These are phyloP conservation scores for Baudoinia panamericana DNA, from an alignment of 495 filamentous ascomycete species.

Conservation along the genomic window DNA sequence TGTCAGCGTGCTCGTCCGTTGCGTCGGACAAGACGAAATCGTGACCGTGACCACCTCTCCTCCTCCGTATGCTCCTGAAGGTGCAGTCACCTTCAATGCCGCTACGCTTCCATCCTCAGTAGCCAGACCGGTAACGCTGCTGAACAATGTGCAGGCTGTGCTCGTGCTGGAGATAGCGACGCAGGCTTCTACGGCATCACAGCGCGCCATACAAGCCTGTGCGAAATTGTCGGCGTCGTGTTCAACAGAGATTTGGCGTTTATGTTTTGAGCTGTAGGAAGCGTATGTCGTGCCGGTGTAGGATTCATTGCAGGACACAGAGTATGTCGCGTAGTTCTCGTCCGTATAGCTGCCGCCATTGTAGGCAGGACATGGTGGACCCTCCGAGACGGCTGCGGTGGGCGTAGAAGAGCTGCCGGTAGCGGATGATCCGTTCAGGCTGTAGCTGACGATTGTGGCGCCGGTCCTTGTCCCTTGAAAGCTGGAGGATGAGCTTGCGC, in stretches of 20 bases:
- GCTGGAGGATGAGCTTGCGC: no score
- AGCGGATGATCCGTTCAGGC: not conserved
- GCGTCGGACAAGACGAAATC: no score
- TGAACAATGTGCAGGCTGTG: conserved; percentile 1
- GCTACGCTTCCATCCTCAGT: no score
- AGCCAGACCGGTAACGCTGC: not conserved
- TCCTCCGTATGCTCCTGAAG: no score
- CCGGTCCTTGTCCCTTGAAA: not conserved
- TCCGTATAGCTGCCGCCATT: conserved; percentile 11
- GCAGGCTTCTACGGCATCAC: not conserved
- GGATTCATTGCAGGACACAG: conserved; percentile 6
- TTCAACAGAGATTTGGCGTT: not conserved
- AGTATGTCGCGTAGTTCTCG: conserved; percentile 1
- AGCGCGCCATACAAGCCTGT: not conserved
- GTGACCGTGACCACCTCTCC: no score
- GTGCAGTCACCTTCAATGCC: no score
- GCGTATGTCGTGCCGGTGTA: conserved; percentile 16
- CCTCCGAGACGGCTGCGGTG: not conserved
- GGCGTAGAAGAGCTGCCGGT: not conserved
- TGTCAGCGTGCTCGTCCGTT: no score
- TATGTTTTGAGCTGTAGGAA: conserved; percentile 1
- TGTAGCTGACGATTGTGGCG: not conserved
- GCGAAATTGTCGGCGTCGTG: not conserved
- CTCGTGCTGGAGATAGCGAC: not conserved
- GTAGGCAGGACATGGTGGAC: conserved; percentile 8